Evolutionary conservation across 345 rosid genomes (phyloP).

Genomic region (Barbarea vulgaris): DNA sequence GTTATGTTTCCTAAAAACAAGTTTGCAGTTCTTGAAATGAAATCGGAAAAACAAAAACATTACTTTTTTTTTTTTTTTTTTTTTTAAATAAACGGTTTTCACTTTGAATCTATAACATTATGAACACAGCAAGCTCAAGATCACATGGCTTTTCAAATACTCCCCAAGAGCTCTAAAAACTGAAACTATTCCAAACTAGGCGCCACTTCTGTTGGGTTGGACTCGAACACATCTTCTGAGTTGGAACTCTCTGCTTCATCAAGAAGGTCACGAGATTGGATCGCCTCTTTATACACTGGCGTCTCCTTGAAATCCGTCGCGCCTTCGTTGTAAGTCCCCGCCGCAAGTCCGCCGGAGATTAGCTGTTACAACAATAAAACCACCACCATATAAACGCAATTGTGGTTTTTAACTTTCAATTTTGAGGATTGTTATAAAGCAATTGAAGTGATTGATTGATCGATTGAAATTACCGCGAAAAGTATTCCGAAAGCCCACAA

Average conservation of each 20-base stretch:
- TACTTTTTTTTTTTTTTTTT: not conserved
- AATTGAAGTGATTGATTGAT: not conserved
- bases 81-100: not conserved
- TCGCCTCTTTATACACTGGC: conserved; percentile 76
- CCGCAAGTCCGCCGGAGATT: conserved; percentile 84
- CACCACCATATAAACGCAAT: not conserved
- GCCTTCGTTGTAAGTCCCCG: conserved; percentile 81
- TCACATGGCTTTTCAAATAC: not conserved
- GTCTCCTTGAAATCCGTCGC: conserved; percentile 93
- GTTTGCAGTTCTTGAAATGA: conserved; percentile 11
- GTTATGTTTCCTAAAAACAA: not conserved
- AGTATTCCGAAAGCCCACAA: conserved; percentile 88
- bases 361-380: conserved; percentile 47
- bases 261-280: conserved; percentile 68
- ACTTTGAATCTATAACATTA: conserved; percentile 36
- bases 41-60: conserved; percentile 4
- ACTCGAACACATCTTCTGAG: conserved; percentile 86
- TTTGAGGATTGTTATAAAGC: not conserved
- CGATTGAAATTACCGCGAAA: conserved; percentile 59
- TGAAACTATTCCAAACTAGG: conserved; percentile 77
- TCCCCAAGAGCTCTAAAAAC: conserved; percentile 25
- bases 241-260: conserved; percentile 73
- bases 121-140: conserved; percentile 27
- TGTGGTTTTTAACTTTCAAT: not conserved
- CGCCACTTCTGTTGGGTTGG: conserved; percentile 97